These are phyloP conservation scores for Salvia sclarea DNA, from an alignment of 305 asterid species.

Conservation along the genomic window DNA sequence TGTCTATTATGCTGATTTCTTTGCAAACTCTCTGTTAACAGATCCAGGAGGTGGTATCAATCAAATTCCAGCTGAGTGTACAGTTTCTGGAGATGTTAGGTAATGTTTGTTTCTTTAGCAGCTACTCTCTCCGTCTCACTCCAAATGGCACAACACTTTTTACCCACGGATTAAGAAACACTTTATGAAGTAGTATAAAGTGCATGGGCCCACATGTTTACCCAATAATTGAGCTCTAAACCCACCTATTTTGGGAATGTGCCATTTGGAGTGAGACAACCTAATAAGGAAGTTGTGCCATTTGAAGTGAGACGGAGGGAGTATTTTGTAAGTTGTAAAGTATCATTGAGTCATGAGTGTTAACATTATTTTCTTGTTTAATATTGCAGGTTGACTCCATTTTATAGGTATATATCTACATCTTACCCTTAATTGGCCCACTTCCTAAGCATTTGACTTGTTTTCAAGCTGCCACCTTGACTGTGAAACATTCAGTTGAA, in stretches of 20 bases:
- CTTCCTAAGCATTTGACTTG: constrained; percentile 18
- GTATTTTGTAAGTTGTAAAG: constrained; percentile 26
- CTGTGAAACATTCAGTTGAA: constrained; percentile 16
- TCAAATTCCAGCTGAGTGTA: constrained; percentile 92
- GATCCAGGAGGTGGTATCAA: constrained; percentile 99
- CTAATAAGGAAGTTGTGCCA: too few species aligned
- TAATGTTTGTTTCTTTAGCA: constrained; percentile 38
- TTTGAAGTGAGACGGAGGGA: too few species aligned
- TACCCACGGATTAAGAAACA: too few species aligned
- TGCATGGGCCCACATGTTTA: too few species aligned
- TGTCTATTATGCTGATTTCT: constrained; percentile 18
- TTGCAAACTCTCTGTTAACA: constrained; percentile 37
- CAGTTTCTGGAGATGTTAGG: constrained; percentile 94
- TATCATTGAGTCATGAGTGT: constrained; percentile 35
- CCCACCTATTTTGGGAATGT: too few species aligned
- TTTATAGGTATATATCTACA: constrained; percentile 61
- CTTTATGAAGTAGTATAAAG: too few species aligned
- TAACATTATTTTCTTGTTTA: constrained; percentile 25
- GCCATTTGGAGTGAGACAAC: too few species aligned
- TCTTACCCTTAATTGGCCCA: constrained; percentile 16
- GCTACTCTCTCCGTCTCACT: too few species aligned
- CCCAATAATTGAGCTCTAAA: too few species aligned
- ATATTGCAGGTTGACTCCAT: constrained; percentile 89
- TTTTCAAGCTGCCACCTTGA: constrained; percentile 16
- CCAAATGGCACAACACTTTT: too few species aligned